Evolutionary conservation across 768 basidiomycete species (phyloP), one percentile per base, ranked within the genome.

Genomic region (Coprinopsis strossmayeri): DNA sequence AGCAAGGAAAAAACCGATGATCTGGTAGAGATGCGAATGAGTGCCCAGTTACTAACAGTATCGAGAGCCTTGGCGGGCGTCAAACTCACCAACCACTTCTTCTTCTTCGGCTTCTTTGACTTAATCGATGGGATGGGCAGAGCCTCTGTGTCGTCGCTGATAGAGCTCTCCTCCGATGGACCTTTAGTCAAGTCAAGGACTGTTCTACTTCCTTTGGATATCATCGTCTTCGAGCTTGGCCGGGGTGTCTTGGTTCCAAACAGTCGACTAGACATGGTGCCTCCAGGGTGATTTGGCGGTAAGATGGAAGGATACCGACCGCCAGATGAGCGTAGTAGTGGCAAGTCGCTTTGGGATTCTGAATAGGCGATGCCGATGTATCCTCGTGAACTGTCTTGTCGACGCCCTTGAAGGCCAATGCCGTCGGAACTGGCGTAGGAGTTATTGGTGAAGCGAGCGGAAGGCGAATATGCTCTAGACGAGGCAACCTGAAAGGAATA

Each of bases 1-100:
- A 24, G 53, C 59, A 44, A 81, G 40, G 3, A 66, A 52, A 3
- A 71, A 58, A 27, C 77, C 77, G 49, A 77, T 65, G 43, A 82
- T 66, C 82, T 84, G 40, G 12, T 12, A 20, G 5, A 24, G 5
- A 15, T 15, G 30, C 15, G 9, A 15, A 15, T 32, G 30, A 32
- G 30, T 32, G 7, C 15, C 15, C 30, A 32, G 30, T 7, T 15
- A 32, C 30, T 7, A 32, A 15, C 7, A 32, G 15, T 32, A 25
- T 15, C 18, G 13, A 28, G 20, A 28, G 12, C 15, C 12, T 45
- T n/a, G 44, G 27, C 17, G 10, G 34, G 15, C 37, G 24, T 24
- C 23, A 9, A 21, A 54, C 60, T 48, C 37, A 62, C 64, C 21
- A 61, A 53, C 59, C 58, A 59, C 50, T 59, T 63, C 52, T 53